A percentile compares a stretch with the other conserved stretches of the same genome.
Evolutionary conservation across 1,284 basidiomycete species (phyloP).

Genomic region (Lentinula novae-zelandiae): DNA sequence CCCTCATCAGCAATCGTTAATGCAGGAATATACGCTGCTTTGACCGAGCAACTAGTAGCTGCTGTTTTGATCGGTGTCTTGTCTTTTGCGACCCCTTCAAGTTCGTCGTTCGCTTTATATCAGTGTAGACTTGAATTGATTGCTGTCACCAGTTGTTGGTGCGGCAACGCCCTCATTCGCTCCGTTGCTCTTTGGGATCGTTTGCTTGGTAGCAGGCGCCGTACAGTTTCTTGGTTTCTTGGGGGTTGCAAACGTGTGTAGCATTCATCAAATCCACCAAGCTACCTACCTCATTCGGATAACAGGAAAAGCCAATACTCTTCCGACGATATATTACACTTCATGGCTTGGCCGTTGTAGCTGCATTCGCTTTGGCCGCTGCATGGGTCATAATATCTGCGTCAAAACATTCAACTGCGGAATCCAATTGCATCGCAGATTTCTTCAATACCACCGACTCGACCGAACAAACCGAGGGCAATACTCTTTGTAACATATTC

Average conservation of each 20-base stretch:
- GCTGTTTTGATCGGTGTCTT: conserved; percentile 74
- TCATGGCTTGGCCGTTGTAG: conserved; percentile 55
- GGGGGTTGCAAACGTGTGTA: conserved; percentile 68
- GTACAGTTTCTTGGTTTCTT: conserved; percentile 80
- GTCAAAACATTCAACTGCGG: conserved; percentile 65
- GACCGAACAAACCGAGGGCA: conserved; percentile 46
- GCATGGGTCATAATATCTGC: conserved; percentile 81
- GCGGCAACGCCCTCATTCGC: conserved; percentile 75
- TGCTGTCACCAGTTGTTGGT: conserved; percentile 66
- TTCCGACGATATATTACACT: conserved; percentile 76
- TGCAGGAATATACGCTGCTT: conserved; percentile 79
- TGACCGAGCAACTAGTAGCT: conserved; percentile 72
- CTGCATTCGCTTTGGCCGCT: conserved; percentile 72
- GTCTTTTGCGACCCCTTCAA: conserved; percentile 73
- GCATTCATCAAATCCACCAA: neutral
- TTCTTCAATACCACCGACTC: conserved; percentile 48
- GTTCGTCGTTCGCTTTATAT: conserved; percentile 41
- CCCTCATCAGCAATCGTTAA: conserved; percentile 57
- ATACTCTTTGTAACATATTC: conserved; percentile 80
- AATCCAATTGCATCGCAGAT: conserved; percentile 57
- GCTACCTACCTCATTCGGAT: conserved; percentile 5
- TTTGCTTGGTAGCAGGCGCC: conserved; percentile 71
- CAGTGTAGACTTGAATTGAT: conserved; percentile 8
- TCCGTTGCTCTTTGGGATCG: conserved; percentile 67
- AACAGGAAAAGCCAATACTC: conserved; percentile 72